Evolutionary conservation across 495 filamentous ascomycete genomes (phyloP).

Genomic region (Lophium mytilinum): DNA sequence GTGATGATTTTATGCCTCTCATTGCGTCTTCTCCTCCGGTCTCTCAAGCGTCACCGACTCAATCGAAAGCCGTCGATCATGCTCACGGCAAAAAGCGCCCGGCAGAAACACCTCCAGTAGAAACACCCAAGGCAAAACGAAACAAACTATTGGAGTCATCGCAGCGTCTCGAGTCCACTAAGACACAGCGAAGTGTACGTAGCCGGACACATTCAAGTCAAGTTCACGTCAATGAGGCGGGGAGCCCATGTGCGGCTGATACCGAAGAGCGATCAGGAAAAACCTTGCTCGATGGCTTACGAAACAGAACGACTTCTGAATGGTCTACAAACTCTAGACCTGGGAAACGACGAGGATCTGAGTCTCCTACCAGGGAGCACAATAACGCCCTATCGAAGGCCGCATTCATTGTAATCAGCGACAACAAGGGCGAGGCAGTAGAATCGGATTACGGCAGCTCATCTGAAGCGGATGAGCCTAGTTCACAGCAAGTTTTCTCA

Average conservation of each 20-base stretch:
- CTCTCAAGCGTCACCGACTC: background rate
- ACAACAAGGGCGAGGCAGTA: no score
- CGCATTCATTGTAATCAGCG: no score
- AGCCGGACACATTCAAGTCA: background rate
- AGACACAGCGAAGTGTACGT: background rate
- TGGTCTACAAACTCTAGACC: background rate
- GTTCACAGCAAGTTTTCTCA: constrained; percentile 1
- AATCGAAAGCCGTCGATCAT: background rate
- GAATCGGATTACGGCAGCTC: no score
- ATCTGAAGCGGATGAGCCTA: background rate
- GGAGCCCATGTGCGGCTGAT: background rate
- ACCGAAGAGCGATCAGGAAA: background rate
- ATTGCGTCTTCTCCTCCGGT: background rate
- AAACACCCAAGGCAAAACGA: background rate
- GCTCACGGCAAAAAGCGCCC: background rate
- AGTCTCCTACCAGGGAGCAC: no score
- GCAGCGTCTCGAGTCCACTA: background rate
- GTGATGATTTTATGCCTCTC: no score
- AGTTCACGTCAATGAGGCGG: background rate
- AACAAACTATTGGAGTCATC: background rate
- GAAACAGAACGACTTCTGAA: background rate
- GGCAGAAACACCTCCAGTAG: background rate
- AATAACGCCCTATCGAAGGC: no score
- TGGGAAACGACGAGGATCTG: no score
- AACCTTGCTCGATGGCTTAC: background rate